A percentile compares a stretch with the other conserved stretches of the same genome.
Evolutionary conservation across 1,139 yeast species (phyloP).

Genomic region (Tardiomyces depauwii): DNA sequence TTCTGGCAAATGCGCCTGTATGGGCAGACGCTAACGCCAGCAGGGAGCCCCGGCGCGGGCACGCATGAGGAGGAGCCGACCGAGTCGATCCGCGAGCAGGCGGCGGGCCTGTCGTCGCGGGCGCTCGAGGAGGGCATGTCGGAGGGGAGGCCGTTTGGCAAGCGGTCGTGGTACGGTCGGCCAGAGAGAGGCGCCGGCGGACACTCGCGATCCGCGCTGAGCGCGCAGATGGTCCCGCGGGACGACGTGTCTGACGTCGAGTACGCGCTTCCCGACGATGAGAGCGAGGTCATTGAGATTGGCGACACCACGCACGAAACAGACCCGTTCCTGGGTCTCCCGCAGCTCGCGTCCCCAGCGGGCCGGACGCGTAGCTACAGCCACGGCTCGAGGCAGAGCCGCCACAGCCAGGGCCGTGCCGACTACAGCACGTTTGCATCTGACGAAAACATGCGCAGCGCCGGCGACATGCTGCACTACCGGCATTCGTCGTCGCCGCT

Average conservation of each 20-base stretch:
- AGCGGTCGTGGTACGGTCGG: neutral
- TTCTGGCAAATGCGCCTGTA: too few relatives aligned
- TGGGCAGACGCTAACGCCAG: neutral
- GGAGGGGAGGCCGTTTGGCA: neutral
- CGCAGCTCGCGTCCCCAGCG: too few relatives aligned
- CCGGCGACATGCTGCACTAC: neutral
- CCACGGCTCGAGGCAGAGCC: neutral
- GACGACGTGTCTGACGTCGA: neutral
- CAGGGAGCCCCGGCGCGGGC: neutral
- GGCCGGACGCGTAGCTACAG: neutral
- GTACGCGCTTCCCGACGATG: neutral
- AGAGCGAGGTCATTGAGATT: neutral
- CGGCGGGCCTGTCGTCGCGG: constrained; percentile 50
- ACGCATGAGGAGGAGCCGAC: neutral
- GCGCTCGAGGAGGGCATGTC: constrained; percentile 36
- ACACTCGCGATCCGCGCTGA: neutral
- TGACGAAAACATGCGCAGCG: neutral
- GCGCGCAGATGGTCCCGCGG: neutral
- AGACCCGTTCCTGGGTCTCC: too few relatives aligned
- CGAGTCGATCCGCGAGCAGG: constrained; percentile 45
- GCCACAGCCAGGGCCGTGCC: neutral
- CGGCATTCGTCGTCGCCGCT: neutral
- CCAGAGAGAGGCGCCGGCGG: neutral
- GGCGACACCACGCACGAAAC: neutral
- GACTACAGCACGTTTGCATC: neutral